phyloP scores from a whole-genome alignment of 192 early-diverging fungal genomes.

The Coemansia sp. region DNA sequence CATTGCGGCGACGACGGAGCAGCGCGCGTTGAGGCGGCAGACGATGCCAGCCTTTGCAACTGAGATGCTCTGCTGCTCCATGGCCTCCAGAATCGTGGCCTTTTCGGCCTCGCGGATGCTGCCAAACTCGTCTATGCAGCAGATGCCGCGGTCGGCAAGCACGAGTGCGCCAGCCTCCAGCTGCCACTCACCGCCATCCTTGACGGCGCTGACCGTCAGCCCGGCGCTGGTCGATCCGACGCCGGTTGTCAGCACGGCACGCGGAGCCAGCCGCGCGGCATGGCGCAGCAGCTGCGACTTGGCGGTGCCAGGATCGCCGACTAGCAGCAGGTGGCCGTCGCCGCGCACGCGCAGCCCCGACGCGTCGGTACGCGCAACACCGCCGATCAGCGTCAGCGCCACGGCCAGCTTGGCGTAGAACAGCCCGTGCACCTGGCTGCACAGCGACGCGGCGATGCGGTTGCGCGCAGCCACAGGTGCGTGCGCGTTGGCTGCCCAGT shows the following conservation, averaged over 20 bases:
- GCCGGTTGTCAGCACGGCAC: slow-evolving; percentile 84
- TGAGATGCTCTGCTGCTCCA: slow-evolving; percentile 90
- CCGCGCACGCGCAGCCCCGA: slow-evolving; percentile 92
- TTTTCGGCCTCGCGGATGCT: slow-evolving; percentile 88
- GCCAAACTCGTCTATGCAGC: slow-evolving; percentile 89
- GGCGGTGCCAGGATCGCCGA: slow-evolving; percentile 88
- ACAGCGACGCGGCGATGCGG: slow-evolving; percentile 87
- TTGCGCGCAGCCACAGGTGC: slow-evolving; percentile 77
- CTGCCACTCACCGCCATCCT: slow-evolving; percentile 86
- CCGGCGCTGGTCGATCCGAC: slow-evolving; percentile 85
- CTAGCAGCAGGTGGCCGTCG: slow-evolving; percentile 94
- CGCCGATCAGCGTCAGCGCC: slow-evolving; percentile 93
- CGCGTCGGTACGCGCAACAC: slow-evolving; percentile 88
- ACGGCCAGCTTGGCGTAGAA: slow-evolving; percentile 94
- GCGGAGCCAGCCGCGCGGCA: slow-evolving; percentile 81
- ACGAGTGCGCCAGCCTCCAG: slow-evolving; percentile 86
- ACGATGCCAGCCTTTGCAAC: slow-evolving; percentile 89
- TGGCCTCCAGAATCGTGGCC: slow-evolving; percentile 93
- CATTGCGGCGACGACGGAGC: slow-evolving; percentile 79
- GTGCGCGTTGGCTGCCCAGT: slow-evolving; percentile 83
- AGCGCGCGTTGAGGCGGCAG: slow-evolving; percentile 79
- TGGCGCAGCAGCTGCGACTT: slow-evolving; percentile 88
- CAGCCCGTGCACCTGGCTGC: slow-evolving; percentile 96
- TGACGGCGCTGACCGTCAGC: slow-evolving; percentile 79
- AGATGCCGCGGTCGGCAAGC: slow-evolving; percentile 82